Conservation (phyloP, 2,329 filamentous ascomycete species). For the Alternaria gaisen region DNA sequence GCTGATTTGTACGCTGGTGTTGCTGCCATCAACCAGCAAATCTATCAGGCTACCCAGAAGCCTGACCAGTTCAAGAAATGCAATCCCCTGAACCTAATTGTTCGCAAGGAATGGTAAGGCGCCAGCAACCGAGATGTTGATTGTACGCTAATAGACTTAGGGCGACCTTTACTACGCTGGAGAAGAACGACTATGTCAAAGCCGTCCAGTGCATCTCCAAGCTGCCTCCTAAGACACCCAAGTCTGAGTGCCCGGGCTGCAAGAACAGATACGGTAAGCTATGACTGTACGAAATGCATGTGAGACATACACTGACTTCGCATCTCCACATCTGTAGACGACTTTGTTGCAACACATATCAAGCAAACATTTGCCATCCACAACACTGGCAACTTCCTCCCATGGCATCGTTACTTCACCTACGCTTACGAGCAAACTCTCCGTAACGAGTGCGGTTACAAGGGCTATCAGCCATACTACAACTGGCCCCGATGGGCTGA, state of each 20-base stretch:
- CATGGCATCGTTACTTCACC: conserved; percentile 42
- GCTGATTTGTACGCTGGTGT: conserved; percentile 35
- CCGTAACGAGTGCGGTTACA: conserved; percentile 42
- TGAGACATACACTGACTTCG: too few relatives aligned
- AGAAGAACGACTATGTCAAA: conserved; percentile 43
- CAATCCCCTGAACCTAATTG: conserved; percentile 49
- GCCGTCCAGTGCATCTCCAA: conserved; percentile 44
- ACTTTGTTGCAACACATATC: conserved; percentile 44
- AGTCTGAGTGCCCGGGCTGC: conserved; percentile 39
- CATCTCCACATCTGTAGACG: conserved; percentile 17
- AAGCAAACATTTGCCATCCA: conserved; percentile 41
- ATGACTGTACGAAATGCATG: too few relatives aligned
- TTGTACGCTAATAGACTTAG: conserved; percentile 20
- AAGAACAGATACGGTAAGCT: conserved; percentile 31
- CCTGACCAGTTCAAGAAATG: conserved; percentile 41
- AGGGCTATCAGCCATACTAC: conserved; percentile 43
- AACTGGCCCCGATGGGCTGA: conserved; percentile 41
- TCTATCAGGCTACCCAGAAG: conserved; percentile 36
- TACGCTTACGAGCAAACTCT: conserved; percentile 41
- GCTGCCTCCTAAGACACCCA: conserved; percentile 32
- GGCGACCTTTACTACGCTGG: conserved; percentile 33
- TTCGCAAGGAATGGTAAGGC: conserved; percentile 56
- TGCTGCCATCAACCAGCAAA: conserved; percentile 37
- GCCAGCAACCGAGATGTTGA: background rate
- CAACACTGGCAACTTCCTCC: conserved; percentile 40